Conservation (phyloP, 2,329 filamentous ascomycete species). For the Chaetomium olivaceum region DNA sequence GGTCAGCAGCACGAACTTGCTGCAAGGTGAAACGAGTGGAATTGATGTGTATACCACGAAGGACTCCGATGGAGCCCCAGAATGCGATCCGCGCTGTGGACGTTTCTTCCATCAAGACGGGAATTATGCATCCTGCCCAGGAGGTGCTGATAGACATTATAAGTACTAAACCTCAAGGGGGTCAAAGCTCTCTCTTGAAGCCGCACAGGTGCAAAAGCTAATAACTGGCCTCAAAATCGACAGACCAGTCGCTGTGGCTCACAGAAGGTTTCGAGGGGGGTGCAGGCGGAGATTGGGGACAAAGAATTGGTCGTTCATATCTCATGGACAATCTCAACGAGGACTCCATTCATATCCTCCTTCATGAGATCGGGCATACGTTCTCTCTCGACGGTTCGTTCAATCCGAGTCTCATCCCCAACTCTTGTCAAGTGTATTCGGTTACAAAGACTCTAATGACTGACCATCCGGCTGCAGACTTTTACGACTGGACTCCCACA, state of each 20-base stretch:
- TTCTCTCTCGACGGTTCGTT: conserved; percentile 1
- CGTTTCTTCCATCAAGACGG: conserved; percentile 1
- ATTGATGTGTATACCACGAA: conserved; percentile 5
- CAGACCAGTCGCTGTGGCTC: conserved; percentile 4
- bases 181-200: not conserved
- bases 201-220: not conserved
- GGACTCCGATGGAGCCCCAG: not conserved
- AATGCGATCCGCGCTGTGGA: conserved; percentile 3
- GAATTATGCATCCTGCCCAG: not conserved
- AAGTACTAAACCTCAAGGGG: not conserved
- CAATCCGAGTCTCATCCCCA: not conserved
- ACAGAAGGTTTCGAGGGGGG: conserved; percentile 1
- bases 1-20: not conserved
- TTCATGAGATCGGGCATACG: conserved; percentile 4
- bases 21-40: conserved; percentile 1
- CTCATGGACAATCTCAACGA: not conserved
- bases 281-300: conserved; percentile 1
- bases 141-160: conserved; percentile 1
- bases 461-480: not conserved
- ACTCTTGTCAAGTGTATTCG: too few relatives aligned
- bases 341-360: conserved; percentile 3
- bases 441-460: too few relatives aligned
- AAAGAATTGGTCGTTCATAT: not conserved
- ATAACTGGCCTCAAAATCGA: not conserved
- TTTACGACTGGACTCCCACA: conserved; percentile 7